Evolutionary conservation across 2,329 filamentous ascomycete species (phyloP), one percentile per base, ranked within the genome.

Genomic region (Colletotrichum camelliae): DNA sequence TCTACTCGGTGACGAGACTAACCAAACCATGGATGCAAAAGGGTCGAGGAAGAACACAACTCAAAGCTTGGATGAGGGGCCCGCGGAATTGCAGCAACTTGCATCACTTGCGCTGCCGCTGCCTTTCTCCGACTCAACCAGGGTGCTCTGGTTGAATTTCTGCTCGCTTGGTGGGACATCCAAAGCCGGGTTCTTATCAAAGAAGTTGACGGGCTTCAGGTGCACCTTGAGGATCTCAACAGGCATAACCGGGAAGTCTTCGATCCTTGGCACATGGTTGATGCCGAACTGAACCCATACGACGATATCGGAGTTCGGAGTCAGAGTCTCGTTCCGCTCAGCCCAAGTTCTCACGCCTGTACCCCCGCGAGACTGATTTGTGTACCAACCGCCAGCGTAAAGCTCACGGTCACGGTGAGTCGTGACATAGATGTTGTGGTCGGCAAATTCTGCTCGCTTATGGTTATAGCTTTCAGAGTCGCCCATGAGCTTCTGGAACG

Each of bases 181-280:
- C 7, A 89, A 77, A 4, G 87, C 88, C 1, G 88, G 88, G 74
- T 89, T 89, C 80, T 85, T 86, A n/a, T 86, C 85, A 77, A 89
- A 89, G 81, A 90, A 90, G 43, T 89, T 88, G 66, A 87, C 87
- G 1, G 88, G 88, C 77, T 87, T 87, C 37, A 90, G 79, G 80
- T 84, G 85, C 10, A 89, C 85, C 70, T 85, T 86, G 72, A 91
- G 83, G 15, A 89, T 88, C 83, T 92, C 91, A 55, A 86, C 87
- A 1, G 90, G 90, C 90, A 91, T 91, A 48, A 91, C 87, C 0
- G 90, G 89, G 82, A 91, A 91, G 79, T 91, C 90, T 81, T 92
- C 90, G 16, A 89, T 86, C 31, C 88, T 82, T 0, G 88, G 88
- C 70, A 91, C 86, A 76, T 92, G 90, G 52, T 90, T 92, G 76